These are phyloP conservation scores for Picochlorum sp. DNA, from an alignment of 139 green algal species.

Conservation along the genomic window DNA sequence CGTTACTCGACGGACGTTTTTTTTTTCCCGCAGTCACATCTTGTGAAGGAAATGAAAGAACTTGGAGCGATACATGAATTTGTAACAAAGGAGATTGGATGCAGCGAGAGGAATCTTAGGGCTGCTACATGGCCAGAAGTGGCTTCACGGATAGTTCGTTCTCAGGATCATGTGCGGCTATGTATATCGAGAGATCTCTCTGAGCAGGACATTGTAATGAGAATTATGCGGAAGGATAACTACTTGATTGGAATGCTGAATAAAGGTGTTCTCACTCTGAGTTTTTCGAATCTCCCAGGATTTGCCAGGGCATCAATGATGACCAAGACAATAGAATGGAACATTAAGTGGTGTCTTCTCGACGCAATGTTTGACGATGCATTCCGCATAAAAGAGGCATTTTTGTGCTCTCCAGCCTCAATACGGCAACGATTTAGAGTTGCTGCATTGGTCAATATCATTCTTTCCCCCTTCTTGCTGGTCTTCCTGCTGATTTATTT, in stretches of 20 bases:
- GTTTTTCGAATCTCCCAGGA: constrained; percentile 30
- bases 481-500: constrained; percentile 91
- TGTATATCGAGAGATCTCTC: constrained; percentile 68
- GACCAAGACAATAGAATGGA: constrained; percentile 93
- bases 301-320: constrained; percentile 55
- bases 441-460: constrained; percentile 51
- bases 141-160: constrained; percentile 61
- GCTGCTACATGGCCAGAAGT: constrained; percentile 81
- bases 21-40: too few species aligned
- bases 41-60: constrained; percentile 35
- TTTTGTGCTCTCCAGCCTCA: constrained; percentile 33
- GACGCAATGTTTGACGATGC: constrained; percentile 83
- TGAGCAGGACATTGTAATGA: constrained; percentile 69
- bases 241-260: constrained; percentile 87
- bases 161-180: constrained; percentile 61
- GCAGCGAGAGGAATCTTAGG: constrained; percentile 53
- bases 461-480: constrained; percentile 78
- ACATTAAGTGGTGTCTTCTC: constrained; percentile 75
- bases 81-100: constrained; percentile 51
- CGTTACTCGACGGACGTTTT: too few species aligned
- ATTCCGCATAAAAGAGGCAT: constrained; percentile 50
- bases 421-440: constrained; percentile 42
- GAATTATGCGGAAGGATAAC: constrained; percentile 94
- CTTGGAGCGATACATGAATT: constrained; percentile 55
- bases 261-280: constrained; percentile 51